phyloP scores from a whole-genome alignment of 371 early-diverging fungal genomes.

The Apophysomyces elegans region DNA sequence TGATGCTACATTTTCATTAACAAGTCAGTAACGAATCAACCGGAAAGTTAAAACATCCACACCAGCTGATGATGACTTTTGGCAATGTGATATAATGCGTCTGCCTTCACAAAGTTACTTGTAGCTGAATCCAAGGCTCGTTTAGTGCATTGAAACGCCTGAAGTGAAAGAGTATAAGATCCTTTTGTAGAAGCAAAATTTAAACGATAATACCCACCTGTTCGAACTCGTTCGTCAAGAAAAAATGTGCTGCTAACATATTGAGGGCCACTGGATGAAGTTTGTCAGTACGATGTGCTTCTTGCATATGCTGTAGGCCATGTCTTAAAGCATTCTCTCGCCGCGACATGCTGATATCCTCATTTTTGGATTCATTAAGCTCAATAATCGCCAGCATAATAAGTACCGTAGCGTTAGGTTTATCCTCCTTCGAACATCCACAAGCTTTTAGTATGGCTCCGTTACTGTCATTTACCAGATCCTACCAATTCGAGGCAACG shows the following conservation, averaged over 20 bases:
- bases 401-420: constrained; percentile 64
- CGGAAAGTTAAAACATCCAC: not conserved
- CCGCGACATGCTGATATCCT: constrained; percentile 32
- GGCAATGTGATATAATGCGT: constrained; percentile 65
- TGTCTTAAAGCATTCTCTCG: constrained; percentile 39
- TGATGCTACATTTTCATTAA: constrained; percentile 37
- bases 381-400: constrained; percentile 78
- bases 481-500: constrained; percentile 70
- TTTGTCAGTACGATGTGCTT: constrained; percentile 52
- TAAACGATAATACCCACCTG: constrained; percentile 26
- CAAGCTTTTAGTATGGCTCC: not conserved
- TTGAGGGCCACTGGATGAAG: constrained; percentile 57
- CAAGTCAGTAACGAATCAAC: not conserved
- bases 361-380: constrained; percentile 71
- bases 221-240: constrained; percentile 53
- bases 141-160: constrained; percentile 50
- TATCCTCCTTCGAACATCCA: constrained; percentile 19
- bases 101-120: constrained; percentile 59
- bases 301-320: constrained; percentile 55
- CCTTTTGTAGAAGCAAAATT: not conserved
- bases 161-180: not conserved
- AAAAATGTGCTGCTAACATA: constrained; percentile 63
- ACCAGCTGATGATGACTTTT: constrained; percentile 61
- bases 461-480: not conserved
- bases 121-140: constrained; percentile 53